A percentile compares a stretch with the other conserved stretches of the same genome.
phyloP scores from a whole-genome alignment of 1,284 basidiomycete species.

The Wallemia mellicola region DNA sequence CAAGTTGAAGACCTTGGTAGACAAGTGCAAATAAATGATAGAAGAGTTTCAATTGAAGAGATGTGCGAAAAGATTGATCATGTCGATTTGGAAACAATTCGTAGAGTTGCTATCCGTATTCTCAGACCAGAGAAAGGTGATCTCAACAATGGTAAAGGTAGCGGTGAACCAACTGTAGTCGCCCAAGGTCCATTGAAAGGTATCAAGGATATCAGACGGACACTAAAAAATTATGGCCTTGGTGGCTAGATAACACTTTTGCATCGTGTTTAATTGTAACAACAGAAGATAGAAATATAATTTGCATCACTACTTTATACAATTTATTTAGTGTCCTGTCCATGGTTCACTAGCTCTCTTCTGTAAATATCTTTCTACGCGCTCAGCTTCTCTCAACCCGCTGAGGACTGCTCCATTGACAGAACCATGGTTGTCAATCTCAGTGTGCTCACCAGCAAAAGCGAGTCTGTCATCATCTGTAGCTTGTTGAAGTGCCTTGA shows the following conservation, averaged over 20 bases:
- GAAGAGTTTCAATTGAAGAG: slow-evolving; percentile 58
- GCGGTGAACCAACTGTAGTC: slow-evolving; percentile 23
- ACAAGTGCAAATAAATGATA: slow-evolving; percentile 66
- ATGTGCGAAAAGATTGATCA: slow-evolving; percentile 74
- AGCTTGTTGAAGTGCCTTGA: background rate
- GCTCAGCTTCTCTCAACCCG: background rate
- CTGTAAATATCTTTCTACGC: background rate
- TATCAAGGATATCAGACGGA: slow-evolving; percentile 17
- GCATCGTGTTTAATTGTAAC: no score
- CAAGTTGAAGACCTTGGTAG: slow-evolving; percentile 54
- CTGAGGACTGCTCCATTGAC: background rate
- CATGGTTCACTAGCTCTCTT: background rate
- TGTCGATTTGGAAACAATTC: slow-evolving; percentile 38
- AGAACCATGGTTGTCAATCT: background rate
- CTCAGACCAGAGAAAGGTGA: slow-evolving; percentile 18
- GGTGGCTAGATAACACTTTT: slow-evolving; percentile 1
- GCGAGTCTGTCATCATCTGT: background rate
- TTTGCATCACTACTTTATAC: no score
- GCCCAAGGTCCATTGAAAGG: slow-evolving; percentile 38
- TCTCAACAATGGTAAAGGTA: slow-evolving; percentile 15
- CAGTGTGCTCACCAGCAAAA: background rate
- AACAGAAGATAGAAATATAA: no score
- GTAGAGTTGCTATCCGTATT: slow-evolving; percentile 38
- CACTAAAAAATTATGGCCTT: slow-evolving; percentile 4
- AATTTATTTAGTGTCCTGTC: no score